Evolutionary conservation across 2,329 filamentous ascomycete genomes (phyloP), one percentile per base, ranked within the genome.

Genomic region (Alternaria triticimaculans): DNA sequence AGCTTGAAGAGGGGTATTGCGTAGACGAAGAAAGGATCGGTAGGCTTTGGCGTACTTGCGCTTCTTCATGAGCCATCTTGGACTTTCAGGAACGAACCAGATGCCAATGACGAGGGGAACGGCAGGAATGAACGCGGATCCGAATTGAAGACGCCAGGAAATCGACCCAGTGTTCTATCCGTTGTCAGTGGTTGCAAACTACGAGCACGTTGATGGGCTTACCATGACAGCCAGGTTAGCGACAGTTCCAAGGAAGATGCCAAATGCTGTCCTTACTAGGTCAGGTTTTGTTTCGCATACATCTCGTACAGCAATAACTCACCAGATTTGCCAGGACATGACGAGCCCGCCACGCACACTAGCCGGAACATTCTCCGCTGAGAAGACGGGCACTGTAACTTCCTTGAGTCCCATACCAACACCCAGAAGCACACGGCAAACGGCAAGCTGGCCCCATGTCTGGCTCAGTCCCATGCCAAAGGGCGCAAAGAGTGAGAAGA

Each of bases 281-380:
- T 41, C 37, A 41, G 37, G 3, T 1, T 41, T 0, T 10, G n/a
- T 41, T 9, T 41, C 37, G 1, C 9, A 41, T 7, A 2, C n/a
- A 41, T 41, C 1, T 18, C n/a, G 37, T 11, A 18, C 15, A 41
- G 37, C 1, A 1, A 18, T 10, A 41, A 2, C 37, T 41, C 37
- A 41, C 37, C 79, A 82, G 53, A 83, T 77, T 55, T 84, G 82
- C 82, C 82, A 84, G 33, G 74, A 76, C 81, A 84, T 84, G 23
- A 83, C 83, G 0, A 84, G 70, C 12, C 80, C 82, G 21, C 84
- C 84, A 59, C 84, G 80, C 37, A 86, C 84, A 4, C 76, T 80
- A 1, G 84, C 82, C 0, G 84, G 84, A 0, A 82, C 78, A 55
- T 81, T 82, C 67, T 86, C 84, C 1, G 83, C 83, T 0, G 82